These are phyloP conservation scores for Colletotrichum euphorbiae DNA, from an alignment of 2,329 filamentous ascomycete genomes.

Conservation along the genomic window DNA sequence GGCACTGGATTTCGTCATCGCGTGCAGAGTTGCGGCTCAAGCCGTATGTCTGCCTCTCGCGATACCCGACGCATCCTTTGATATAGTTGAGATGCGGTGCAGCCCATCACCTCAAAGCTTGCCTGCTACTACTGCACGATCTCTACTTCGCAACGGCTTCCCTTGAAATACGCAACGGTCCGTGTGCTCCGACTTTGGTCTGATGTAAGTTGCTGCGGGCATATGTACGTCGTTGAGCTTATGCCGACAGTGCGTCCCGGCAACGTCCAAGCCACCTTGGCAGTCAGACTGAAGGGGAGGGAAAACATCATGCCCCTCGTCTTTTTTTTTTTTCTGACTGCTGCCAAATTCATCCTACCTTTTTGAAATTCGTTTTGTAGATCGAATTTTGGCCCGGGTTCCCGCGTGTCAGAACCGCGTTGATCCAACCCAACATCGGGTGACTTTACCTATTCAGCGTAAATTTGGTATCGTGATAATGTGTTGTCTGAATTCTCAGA, in stretches of 20 bases:
- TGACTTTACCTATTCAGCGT: too few species aligned
- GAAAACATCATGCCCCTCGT: neutral
- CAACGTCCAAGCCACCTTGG: neutral
- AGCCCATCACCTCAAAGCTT: neutral
- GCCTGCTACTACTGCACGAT: neutral
- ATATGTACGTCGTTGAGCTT: conserved; percentile 2
- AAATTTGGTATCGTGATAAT: too few species aligned
- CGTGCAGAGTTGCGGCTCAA: conserved; percentile 19
- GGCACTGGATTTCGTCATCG: neutral
- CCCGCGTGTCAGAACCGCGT: neutral
- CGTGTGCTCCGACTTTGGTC: neutral
- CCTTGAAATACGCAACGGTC: neutral
- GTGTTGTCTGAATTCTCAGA: too few species aligned
- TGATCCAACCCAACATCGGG: neutral
- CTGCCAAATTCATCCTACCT: neutral
- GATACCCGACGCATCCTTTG: neutral
- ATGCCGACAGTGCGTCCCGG: neutral
- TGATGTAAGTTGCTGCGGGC: neutral
- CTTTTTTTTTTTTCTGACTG: too few species aligned
- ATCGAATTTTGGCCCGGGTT: neutral
- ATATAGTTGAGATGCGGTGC: too few species aligned
- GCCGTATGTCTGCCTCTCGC: neutral
- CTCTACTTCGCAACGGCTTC: neutral
- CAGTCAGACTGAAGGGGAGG: neutral
- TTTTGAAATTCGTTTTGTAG: neutral